Base-by-base conservation (phyloP, 495 filamentous ascomycete genomes). In the Aspergillus homomorphus region DNA sequence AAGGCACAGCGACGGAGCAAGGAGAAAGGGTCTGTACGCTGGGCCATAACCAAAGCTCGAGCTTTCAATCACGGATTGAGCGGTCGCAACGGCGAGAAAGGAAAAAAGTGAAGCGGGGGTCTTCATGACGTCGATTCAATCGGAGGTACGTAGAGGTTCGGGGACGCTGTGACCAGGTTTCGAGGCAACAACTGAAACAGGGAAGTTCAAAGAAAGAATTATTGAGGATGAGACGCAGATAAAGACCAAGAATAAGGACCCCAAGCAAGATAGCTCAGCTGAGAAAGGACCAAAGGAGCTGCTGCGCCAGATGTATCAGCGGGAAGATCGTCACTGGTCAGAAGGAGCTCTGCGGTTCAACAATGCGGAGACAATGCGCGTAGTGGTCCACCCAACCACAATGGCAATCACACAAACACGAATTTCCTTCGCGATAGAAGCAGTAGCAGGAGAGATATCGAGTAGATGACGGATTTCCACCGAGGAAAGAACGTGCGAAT, bases 1-100 rank as follows among this genome's bases (percentile, higher is more conserved):
- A 53, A 44, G 12, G 12, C n/a, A n/a, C n/a, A n/a, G n/a, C n/a
- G n/a, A n/a, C n/a, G n/a, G n/a, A n/a, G n/a, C n/a, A 42, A 22
- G 24, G 15, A 19, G 20, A 54, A 3, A 14, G 42, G 21, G 18
- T 16, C 26, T 41, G 44, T 76, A 89, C 87, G 80, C 86, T 51
- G 76, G 73, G 53, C 82, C 81, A 64, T 88, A 83, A 19, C 91
- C 91, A 69, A 96, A 96, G 68, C 89, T 92, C 24, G 79, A 86
- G 73, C 73, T 86, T 53, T 87, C 81, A 62, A 86, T 76, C 12
- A 87, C 75, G 44, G 80, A 82, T 62, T 88, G 82, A 38, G 86
- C 85, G 28, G 77, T 75, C 38, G 82, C 84, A 30, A 79, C 72
- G 63, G 82, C 72, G 51, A 81, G 79, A 57, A 87, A 73, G 33